Base-by-base conservation (phyloP, 2,329 filamentous ascomycete genomes). In the Alternaria ventricosa region DNA sequence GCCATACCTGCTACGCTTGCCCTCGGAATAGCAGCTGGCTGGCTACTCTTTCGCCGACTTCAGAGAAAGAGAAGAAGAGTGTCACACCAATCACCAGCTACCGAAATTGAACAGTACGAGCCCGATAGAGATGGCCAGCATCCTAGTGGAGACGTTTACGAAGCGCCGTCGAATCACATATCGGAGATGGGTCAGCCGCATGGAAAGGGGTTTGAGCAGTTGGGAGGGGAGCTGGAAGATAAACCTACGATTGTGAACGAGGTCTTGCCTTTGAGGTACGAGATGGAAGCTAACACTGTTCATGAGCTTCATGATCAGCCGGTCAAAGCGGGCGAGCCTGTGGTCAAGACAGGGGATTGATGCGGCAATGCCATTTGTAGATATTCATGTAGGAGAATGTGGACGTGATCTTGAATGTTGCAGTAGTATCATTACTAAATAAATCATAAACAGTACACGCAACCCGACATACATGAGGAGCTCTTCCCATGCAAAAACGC, bases 401-500 rank as follows among this genome's bases (percentile, higher is more conserved):
- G 4, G 15, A 41, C 9, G 33, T 5, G 36, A 10, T 41, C 9
- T 3, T 6, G 0, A 41, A 3, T 41, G 9, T 41, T 41, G 36
- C n/a, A 41, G 6, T 41, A 18, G 15, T 18, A 0, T 18, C n/a
- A 41, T 11, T 41, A 41, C 36, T 18, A 36, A 36, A 36, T 0
- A 0, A 5, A 36, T 2, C 33, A 36, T 36, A n/a, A n/a, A n/a
- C 15, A 12, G 33, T 36, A 36, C 0, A 36, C 33, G 8, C 3
- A 18, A 18, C 36, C 20, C 12, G 8, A 36, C 20, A 53, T 41
- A n/a, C 49, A 23, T 1, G 49, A 23, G 49, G 49, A 53, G 49
- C 49, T 53, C 49, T 53, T 53, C 49, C 20, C 49, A 51, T 51
- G 28, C 15, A 7, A 36, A 33, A 36, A 51, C 49, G 28, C 49